Conservation (phyloP, 768 basidiomycete genomes). For the Rubroboletus satanas region DNA sequence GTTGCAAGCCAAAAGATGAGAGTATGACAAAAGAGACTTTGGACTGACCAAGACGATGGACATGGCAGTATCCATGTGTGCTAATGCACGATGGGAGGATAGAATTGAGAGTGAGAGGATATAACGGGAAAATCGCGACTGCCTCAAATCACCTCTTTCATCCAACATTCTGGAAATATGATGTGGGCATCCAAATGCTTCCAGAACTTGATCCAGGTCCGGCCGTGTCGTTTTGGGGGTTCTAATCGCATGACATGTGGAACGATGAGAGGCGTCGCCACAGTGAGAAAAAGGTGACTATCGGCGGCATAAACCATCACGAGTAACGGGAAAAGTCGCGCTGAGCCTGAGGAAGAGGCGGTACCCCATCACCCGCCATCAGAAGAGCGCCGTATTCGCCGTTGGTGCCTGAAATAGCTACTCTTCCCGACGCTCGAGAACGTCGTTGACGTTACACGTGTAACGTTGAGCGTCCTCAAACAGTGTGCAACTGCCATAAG, state of each 20-base stretch:
- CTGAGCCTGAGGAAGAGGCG: neutral
- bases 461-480: conserved; percentile 21
- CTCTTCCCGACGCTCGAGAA: neutral
- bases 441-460: conserved; percentile 28
- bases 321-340: neutral
- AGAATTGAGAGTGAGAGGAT: neutral
- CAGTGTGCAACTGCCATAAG: neutral
- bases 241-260: conserved; percentile 1
- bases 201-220: neutral
- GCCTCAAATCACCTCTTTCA: neutral
- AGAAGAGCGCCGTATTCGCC: neutral
- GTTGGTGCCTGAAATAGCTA: neutral
- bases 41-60: neutral
- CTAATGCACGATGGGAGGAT: neutral
- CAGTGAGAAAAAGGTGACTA: conserved; percentile 2
- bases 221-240: conserved; percentile 6
- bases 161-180: neutral
- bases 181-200: neutral
- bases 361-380: neutral
- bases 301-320: neutral
- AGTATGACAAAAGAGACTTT: neutral
- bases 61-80: neutral
- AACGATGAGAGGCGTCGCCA: conserved; percentile 8
- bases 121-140: neutral
- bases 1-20: neutral